A percentile compares a stretch with the other conserved stretches of the same genome.
Conservation (phyloP, 2,329 filamentous ascomycete genomes). For the Fusarium pseudoanthophilum region DNA sequence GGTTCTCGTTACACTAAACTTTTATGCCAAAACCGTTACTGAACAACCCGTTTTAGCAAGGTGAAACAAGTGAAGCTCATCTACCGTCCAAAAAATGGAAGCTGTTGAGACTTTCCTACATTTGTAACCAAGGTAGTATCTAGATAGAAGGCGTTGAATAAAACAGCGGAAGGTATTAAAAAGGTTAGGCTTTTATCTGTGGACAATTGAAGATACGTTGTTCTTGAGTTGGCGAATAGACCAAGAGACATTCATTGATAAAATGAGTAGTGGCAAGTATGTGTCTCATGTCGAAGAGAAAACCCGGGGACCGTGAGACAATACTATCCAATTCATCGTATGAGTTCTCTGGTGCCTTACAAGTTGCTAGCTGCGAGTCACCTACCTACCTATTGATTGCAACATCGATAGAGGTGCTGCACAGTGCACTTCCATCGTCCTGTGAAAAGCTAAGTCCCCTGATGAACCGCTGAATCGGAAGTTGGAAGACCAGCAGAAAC, state of each 20-base stretch:
- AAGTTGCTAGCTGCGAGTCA: no score
- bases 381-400: not conserved
- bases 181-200: not conserved
- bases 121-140: not conserved
- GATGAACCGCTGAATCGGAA: not conserved
- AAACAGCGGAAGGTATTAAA: not conserved
- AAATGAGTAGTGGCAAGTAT: not conserved
- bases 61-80: not conserved
- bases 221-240: not conserved
- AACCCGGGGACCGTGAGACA: fast-evolving
- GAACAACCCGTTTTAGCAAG: fast-evolving
- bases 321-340: no score
- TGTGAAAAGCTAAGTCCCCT: no score
- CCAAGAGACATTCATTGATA: fast-evolving
- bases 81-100: no score
- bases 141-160: no score
- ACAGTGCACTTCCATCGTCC: not conserved
- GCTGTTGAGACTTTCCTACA: fast-evolving
- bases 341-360: no score
- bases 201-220: no score
- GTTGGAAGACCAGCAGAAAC: not conserved
- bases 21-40: no score
- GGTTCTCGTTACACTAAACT: not conserved
- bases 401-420: not conserved
- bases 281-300: not conserved